Evolutionary conservation across 2,329 filamentous ascomycete species (phyloP).

Genomic region (Geosmithia morbida): DNA sequence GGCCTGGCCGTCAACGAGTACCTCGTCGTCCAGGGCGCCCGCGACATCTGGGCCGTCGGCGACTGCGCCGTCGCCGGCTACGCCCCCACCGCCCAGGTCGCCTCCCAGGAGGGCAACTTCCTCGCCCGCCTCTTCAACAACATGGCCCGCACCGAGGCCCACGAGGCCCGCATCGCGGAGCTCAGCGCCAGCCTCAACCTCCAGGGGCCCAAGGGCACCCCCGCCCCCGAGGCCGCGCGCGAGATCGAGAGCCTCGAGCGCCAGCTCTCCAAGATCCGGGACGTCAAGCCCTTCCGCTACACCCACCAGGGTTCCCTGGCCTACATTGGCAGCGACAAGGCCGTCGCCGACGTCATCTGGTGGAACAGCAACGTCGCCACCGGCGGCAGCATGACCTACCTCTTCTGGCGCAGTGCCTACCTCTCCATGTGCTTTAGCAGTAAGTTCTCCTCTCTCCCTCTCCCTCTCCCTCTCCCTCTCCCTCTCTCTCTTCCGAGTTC

Average conservation of each 20-base stretch:
- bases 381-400: conserved; percentile 85
- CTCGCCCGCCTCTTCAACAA: conserved; percentile 94
- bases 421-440: conserved; percentile 99
- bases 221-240: conserved; percentile 50
- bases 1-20: conserved; percentile 97
- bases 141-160: conserved; percentile 84
- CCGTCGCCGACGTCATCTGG: conserved; percentile 94
- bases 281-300: conserved; percentile 96
- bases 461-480: background rate
- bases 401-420: conserved; percentile 97
- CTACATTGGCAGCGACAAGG: conserved; percentile 97
- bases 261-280: conserved; percentile 76
- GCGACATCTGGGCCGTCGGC: conserved; percentile 95
- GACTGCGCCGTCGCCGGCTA: conserved; percentile 97
- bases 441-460: conserved; percentile 35
- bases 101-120: conserved; percentile 89
- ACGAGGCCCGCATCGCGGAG: conserved; percentile 61
- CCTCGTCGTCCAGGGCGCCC: conserved; percentile 90
- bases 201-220: conserved; percentile 17
- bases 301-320: conserved; percentile 93
- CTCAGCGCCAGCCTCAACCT: conserved; percentile 51
- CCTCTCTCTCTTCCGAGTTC: background rate
- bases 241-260: conserved; percentile 82
- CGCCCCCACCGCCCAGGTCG: conserved; percentile 93
- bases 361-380: conserved; percentile 92